Percentiles rank a stretch among this genome's conserved stretches.
Evolutionary conservation across 2,329 filamentous ascomycete species (phyloP).

Genomic region (Cladosporium sphaerospermum): DNA sequence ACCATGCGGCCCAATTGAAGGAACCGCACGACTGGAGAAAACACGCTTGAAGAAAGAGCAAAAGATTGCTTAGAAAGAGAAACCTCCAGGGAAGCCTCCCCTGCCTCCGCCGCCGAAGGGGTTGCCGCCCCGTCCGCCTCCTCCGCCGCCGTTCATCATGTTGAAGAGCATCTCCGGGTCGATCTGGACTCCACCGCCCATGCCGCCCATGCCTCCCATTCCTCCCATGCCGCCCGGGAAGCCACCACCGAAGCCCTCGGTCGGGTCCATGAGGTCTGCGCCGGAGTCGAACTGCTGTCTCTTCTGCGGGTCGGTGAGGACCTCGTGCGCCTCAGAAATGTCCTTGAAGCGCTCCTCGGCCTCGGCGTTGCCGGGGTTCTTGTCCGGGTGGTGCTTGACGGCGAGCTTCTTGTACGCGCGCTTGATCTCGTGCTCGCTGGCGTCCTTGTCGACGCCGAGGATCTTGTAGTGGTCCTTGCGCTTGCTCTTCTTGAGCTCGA

Average conservation of each 20-base stretch:
- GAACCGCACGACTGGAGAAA: too few species aligned
- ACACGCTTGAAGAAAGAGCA: too few species aligned
- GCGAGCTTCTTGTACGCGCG: slow-evolving; percentile 94
- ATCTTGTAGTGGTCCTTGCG: slow-evolving; percentile 99
- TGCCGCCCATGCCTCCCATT: slow-evolving; percentile 32
- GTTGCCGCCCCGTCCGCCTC: slow-evolving; percentile 30
- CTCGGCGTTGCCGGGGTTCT: slow-evolving; percentile 80
- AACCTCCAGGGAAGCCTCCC: background rate
- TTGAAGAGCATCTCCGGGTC: slow-evolving; percentile 74
- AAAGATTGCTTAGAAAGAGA: slow-evolving; percentile 6
- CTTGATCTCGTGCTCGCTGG: slow-evolving; percentile 80
- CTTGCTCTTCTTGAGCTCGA: slow-evolving; percentile 95
- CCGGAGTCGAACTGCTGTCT: slow-evolving; percentile 86
- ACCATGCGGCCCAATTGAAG: too few species aligned
- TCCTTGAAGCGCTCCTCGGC: slow-evolving; percentile 96
- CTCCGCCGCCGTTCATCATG: slow-evolving; percentile 64
- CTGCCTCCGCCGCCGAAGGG: slow-evolving; percentile 12
- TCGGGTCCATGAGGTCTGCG: slow-evolving; percentile 80
- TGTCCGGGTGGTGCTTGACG: slow-evolving; percentile 92
- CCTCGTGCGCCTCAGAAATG: slow-evolving; percentile 94
- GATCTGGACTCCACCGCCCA: slow-evolving; percentile 48
- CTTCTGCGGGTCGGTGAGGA: slow-evolving; percentile 89
- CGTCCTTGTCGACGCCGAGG: slow-evolving; percentile 78
- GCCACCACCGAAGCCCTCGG: slow-evolving; percentile 72
- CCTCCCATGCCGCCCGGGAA: slow-evolving; percentile 37